Conservation (phyloP, 345 rosid species). For the Lepidium didymum region DNA sequence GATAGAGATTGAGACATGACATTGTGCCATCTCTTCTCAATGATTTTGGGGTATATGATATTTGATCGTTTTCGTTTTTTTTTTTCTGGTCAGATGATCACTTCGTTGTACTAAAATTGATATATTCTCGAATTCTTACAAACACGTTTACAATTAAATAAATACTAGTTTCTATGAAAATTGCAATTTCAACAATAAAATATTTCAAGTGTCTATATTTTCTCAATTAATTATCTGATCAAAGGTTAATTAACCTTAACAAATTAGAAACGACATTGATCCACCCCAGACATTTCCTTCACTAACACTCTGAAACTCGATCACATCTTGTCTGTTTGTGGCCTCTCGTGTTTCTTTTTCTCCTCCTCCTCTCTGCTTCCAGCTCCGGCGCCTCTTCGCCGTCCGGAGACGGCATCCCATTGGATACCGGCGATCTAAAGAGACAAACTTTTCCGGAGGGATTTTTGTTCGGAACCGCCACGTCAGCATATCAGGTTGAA, state of each 20-base stretch:
- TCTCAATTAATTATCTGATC: background rate
- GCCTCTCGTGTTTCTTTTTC: conserved; percentile 5
- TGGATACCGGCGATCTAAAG: conserved; percentile 55
- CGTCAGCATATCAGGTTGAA: conserved; percentile 88
- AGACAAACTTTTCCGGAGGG: conserved; percentile 45
- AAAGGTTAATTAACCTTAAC: background rate
- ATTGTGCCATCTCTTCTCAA: background rate
- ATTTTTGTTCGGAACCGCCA: conserved; percentile 77
- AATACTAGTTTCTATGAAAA: background rate
- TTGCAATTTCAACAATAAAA: too few species aligned
- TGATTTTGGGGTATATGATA: background rate
- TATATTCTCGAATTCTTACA: background rate
- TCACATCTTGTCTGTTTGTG: background rate
- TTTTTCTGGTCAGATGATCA: background rate
- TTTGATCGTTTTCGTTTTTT: background rate
- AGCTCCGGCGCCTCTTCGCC: conserved; percentile 6
- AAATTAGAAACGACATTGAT: background rate
- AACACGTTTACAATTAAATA: background rate
- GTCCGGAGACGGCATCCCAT: conserved; percentile 18
- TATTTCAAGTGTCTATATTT: background rate
- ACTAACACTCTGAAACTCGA: background rate
- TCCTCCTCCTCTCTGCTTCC: background rate
- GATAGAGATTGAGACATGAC: background rate
- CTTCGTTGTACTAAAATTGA: background rate
- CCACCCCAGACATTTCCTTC: background rate